A percentile compares a stretch with the other conserved stretches of the same genome.
These are phyloP conservation scores for Malassezia psittaci DNA, from an alignment of 1,284 basidiomycete genomes.

Conservation along the genomic window DNA sequence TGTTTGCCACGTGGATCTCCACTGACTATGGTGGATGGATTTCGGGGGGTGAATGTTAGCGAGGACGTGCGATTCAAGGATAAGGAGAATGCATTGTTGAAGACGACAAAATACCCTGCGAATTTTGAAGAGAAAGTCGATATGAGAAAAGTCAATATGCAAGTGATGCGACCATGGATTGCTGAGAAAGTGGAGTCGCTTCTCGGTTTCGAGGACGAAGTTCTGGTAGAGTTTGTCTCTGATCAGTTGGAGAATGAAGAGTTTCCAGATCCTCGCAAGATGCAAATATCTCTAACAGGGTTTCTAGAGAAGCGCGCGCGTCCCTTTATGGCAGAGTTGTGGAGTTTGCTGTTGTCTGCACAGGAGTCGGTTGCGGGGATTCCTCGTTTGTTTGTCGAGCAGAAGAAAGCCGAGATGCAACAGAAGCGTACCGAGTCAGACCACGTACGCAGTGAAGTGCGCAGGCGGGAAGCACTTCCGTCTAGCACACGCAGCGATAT, in stretches of 20 bases:
- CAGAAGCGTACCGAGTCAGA: conserved; percentile 49
- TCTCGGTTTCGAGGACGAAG: conserved; percentile 88
- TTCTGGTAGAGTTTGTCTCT: conserved; percentile 90
- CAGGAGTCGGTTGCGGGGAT: conserved; percentile 80
- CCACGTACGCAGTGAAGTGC: conserved; percentile 6
- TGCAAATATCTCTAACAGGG: conserved; percentile 86
- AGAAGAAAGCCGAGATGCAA: conserved; percentile 88
- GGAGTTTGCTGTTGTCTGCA: conserved; percentile 79
- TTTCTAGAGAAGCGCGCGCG: conserved; percentile 69
- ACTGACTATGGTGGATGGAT: conserved; percentile 2
- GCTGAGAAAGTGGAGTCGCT: conserved; percentile 79
- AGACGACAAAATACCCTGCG: conserved; percentile 73
- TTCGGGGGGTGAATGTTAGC: conserved; percentile 24
- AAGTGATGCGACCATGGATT: conserved; percentile 71
- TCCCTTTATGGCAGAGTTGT: conserved; percentile 74
- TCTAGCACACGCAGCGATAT: background rate
- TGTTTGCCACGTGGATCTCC: background rate
- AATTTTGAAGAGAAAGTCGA: conserved; percentile 65
- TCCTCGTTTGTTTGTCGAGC: conserved; percentile 82
- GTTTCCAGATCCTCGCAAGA: conserved; percentile 82
- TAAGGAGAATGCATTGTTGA: conserved; percentile 82
- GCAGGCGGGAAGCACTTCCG: background rate
- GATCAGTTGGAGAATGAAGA: conserved; percentile 79
- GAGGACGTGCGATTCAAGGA: conserved; percentile 67
- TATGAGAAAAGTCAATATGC: conserved; percentile 82